phyloP scores from a whole-genome alignment of 2,329 filamentous ascomycete genomes.

The Cordyceps cateniannulata region DNA sequence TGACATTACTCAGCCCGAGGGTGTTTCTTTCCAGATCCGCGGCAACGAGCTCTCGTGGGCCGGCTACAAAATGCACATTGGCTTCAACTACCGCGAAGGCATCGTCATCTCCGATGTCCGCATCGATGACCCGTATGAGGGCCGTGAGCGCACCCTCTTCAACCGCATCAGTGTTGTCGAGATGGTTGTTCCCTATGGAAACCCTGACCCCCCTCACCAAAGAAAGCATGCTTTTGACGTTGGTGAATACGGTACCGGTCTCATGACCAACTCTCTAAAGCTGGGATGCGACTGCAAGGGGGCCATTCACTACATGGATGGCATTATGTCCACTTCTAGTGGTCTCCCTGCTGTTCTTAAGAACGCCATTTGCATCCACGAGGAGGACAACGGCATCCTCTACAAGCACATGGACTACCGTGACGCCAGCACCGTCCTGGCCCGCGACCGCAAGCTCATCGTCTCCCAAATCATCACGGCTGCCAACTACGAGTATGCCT shows the following conservation, averaged over 20 bases:
- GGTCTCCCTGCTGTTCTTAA: constrained; percentile 64
- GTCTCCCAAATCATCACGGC: constrained; percentile 60
- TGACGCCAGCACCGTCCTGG: constrained; percentile 51
- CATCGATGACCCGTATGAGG: constrained; percentile 47
- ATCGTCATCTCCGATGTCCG: constrained; percentile 63
- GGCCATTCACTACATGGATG: constrained; percentile 51
- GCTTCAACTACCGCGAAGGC: constrained; percentile 66
- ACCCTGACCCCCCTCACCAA: constrained; percentile 56
- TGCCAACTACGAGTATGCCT: constrained; percentile 56
- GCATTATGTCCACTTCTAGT: constrained; percentile 60
- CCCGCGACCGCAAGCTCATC: constrained; percentile 52
- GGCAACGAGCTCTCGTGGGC: constrained; percentile 50
- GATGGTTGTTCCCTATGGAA: constrained; percentile 65
- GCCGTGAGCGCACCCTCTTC: constrained; percentile 49
- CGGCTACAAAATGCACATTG: constrained; percentile 65
- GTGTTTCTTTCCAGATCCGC: constrained; percentile 39
- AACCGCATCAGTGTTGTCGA: constrained; percentile 63
- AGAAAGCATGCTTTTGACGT: constrained; percentile 65
- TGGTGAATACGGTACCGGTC: constrained; percentile 58
- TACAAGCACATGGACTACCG: constrained; percentile 62
- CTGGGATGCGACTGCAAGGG: constrained; percentile 66
- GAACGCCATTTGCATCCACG: constrained; percentile 32
- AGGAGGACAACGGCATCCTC: constrained; percentile 46
- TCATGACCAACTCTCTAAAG: constrained; percentile 59
- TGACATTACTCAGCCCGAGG: constrained; percentile 33